phyloP scores from a whole-genome alignment of 2,329 filamentous ascomycete species.

The Mollisia scopiformis region DNA sequence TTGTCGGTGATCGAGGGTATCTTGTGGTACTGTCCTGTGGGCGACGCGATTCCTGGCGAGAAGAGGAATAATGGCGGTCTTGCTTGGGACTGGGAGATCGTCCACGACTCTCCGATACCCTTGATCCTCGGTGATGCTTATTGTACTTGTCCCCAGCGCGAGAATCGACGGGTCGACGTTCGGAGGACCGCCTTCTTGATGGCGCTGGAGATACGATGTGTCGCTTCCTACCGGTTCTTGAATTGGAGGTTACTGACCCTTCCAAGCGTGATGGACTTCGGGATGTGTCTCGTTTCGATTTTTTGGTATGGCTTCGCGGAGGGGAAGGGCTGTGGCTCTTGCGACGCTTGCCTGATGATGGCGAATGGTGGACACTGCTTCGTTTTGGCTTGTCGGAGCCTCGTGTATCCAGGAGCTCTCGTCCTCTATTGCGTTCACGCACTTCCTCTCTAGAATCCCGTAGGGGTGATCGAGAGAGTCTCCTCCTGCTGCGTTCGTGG shows the following conservation, averaged over 20 bases:
- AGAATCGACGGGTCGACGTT: slow-evolving; percentile 25
- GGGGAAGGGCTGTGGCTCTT: slow-evolving; percentile 38
- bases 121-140: slow-evolving; percentile 30
- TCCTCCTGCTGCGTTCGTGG: slow-evolving; percentile 32
- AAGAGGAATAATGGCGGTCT: slow-evolving; percentile 26
- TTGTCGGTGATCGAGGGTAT: slow-evolving; percentile 26
- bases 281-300: slow-evolving; percentile 33
- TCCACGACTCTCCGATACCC: slow-evolving; percentile 30
- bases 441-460: slow-evolving; percentile 36
- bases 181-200: slow-evolving; percentile 32
- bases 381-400: slow-evolving; percentile 37
- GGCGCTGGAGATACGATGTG: slow-evolving; percentile 31
- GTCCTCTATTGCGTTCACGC: slow-evolving; percentile 38
- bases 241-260: slow-evolving; percentile 21
- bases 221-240: slow-evolving; percentile 32
- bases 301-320: slow-evolving; percentile 37
- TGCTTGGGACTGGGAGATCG: slow-evolving; percentile 33
- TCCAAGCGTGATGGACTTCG: slow-evolving; percentile 35
- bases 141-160: slow-evolving; percentile 29
- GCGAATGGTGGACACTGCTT: slow-evolving; percentile 32
- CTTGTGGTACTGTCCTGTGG: slow-evolving; percentile 19
- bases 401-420: slow-evolving; percentile 39
- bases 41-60: slow-evolving; percentile 25
- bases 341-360: slow-evolving; percentile 37
- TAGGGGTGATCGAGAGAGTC: slow-evolving; percentile 33